Base-by-base conservation (phyloP, 1,139 yeast species). In the Suhomyces wounanorum region DNA sequence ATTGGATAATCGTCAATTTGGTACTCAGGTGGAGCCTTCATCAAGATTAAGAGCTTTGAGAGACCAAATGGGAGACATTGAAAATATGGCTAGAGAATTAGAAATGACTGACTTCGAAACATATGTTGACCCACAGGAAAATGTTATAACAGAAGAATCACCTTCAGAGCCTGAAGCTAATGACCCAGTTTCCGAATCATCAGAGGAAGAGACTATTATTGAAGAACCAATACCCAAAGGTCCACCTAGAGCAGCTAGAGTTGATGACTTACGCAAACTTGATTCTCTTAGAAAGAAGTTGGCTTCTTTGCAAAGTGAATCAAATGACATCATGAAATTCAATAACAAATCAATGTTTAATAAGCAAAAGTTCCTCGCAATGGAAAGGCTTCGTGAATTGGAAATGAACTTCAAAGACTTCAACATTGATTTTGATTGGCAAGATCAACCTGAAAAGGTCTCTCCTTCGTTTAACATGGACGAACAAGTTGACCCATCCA, bases 61-160 rank as follows among this genome's bases (percentile, higher is more conserved):
- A 53, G 90, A 86, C 59, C 84, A 87, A 64, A 89, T 91, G 96
- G 96, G 89, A 50, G 86, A 83, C 55, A 77, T 94, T 48, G 97
- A 90, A 61, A 79, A 81, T 49, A 86, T 86, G 75, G 97, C 97
- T 0, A 76, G 96, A 55, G 90, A 87, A 63, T 77, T 92, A 56
- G 98, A 92, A 66, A 85, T 84, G 83, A 86, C 90, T 21, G 92
- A 90, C 58, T 90, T 90, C 61, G 85, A 76, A 53, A 72, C 68
- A 18, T 75, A 73, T 56, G 65, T 60, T 6, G 62, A 59, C 36
- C 67, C 68, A 30, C 40, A 28, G 16, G 33, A 31, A 10, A 35
- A 40, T 4, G 35, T 40, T 3, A 25, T 21, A 10, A 37, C 40
- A 2, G 53, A 50, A 30, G 54, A 48, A 26, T 71, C 39, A 8